Evolutionary conservation across 164 flowering plant species (phyloP).

Genomic region (Aristolochia fimbriata): DNA sequence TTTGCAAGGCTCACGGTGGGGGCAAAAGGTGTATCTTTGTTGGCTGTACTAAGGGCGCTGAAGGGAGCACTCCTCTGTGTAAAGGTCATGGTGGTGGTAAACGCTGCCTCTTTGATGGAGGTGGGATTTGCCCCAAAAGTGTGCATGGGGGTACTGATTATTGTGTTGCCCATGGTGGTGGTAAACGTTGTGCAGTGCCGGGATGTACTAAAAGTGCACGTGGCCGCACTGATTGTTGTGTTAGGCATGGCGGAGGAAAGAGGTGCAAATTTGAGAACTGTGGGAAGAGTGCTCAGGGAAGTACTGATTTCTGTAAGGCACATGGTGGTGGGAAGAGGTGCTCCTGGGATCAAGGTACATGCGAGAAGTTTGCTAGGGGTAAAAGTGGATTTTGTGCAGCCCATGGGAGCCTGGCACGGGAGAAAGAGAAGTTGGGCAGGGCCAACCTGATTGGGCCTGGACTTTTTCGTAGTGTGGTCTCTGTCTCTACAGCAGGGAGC

Average conservation of each 20-base stretch:
- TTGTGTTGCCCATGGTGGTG: constrained; percentile 91
- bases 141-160: constrained; percentile 85
- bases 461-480: constrained; percentile 63
- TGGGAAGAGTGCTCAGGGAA: constrained; percentile 89
- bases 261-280: constrained; percentile 58
- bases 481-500: constrained; percentile 31
- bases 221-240: constrained; percentile 80
- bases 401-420: constrained; percentile 48
- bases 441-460: constrained; percentile 52
- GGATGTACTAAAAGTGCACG: constrained; percentile 87
- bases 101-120: constrained; percentile 72
- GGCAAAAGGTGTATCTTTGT: constrained; percentile 74
- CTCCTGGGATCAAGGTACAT: constrained; percentile 53
- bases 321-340: constrained; percentile 94
- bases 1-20: constrained; percentile 89
- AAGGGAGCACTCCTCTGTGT: constrained; percentile 84
- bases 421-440: constrained; percentile 18
- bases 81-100: constrained; percentile 96
- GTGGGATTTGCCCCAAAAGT: constrained; percentile 86
- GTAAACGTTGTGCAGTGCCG: constrained; percentile 69
- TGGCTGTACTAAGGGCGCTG: constrained; percentile 94
- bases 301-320: constrained; percentile 91
- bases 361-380: constrained; percentile 86
- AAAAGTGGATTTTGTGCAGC: constrained; percentile 81
- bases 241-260: constrained; percentile 88